These are phyloP conservation scores for Babesia gibsoni DNA, from an alignment of 169 alveolate genomes.

Conservation along the genomic window DNA sequence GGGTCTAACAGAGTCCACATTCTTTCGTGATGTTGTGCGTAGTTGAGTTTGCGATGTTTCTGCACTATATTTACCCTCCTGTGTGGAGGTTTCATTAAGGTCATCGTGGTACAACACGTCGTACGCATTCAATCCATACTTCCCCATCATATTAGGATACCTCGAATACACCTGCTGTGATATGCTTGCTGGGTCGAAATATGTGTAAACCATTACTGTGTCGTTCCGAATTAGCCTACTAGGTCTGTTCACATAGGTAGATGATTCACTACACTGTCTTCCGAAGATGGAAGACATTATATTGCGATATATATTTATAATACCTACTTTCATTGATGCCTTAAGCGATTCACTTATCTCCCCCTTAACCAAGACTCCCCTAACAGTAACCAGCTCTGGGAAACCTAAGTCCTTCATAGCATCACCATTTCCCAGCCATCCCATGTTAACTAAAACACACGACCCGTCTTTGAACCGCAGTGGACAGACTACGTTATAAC, in stretches of 20 bases:
- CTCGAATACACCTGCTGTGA: constrained; percentile 64
- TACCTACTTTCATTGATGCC: constrained; percentile 40
- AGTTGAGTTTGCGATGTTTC: constrained; percentile 23
- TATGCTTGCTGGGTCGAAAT: constrained; percentile 70
- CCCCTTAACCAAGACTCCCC: constrained; percentile 80
- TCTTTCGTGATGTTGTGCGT: constrained; percentile 2
- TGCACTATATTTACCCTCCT: constrained; percentile 50
- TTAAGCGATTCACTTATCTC: constrained; percentile 68
- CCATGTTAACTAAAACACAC: constrained; percentile 76
- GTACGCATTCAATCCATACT: constrained; percentile 72
- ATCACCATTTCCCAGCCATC: constrained; percentile 70
- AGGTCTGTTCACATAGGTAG: constrained; percentile 29
- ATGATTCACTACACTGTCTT: neutral
- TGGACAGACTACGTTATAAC: constrained; percentile 77
- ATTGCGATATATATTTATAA: constrained; percentile 21
- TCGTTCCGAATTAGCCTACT: constrained; percentile 38
- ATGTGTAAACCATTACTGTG: constrained; percentile 61
- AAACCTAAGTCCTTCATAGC: neutral
- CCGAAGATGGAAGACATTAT: neutral
- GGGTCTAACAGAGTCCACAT: constrained; percentile 40
- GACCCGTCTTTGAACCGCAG: constrained; percentile 78
- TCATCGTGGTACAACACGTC: constrained; percentile 80
- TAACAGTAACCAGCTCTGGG: constrained; percentile 79
- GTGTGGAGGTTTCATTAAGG: constrained; percentile 21
- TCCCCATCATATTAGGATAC: constrained; percentile 48